Evolutionary conservation across 306 rosid genomes (phyloP).

Genomic region (Acacia crassicarpa): DNA sequence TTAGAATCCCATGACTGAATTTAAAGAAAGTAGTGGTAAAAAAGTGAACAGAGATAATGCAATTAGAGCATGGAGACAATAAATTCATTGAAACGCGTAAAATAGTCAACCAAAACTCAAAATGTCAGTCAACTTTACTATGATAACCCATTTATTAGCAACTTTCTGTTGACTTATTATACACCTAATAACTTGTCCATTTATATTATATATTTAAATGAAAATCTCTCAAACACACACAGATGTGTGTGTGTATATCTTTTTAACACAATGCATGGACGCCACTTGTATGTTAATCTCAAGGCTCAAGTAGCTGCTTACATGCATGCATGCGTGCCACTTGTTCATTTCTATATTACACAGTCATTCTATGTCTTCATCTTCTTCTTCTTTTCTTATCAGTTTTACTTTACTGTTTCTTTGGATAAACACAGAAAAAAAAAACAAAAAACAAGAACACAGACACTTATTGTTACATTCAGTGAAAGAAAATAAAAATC

Average conservation of each 20-base stretch:
- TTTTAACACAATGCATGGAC: slow-evolving; percentile 36
- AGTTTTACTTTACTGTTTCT: slow-evolving; percentile 25
- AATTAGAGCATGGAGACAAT: background rate
- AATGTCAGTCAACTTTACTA: background rate
- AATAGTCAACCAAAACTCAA: background rate
- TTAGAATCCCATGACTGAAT: background rate
- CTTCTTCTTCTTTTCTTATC: background rate
- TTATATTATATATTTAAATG: background rate
- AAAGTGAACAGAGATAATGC: background rate
- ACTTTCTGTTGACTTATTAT: background rate
- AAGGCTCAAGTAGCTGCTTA: slow-evolving; percentile 7
- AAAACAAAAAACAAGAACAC: background rate
- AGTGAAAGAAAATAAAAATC: background rate
- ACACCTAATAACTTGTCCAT: background rate
- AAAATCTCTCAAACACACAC: background rate
- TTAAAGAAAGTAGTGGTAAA: background rate
- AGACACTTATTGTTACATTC: background rate
- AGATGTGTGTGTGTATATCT: background rate
- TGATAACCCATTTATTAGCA: background rate
- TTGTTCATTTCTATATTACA: slow-evolving; percentile 38
- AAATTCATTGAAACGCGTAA: background rate
- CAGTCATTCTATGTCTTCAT: slow-evolving; percentile 23
- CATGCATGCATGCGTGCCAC: slow-evolving; percentile 78
- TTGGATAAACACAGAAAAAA: background rate
- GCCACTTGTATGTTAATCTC: slow-evolving; percentile 36